phyloP scores from a whole-genome alignment of 73 alveolate genomes.

The Tetrahymena borealis region DNA sequence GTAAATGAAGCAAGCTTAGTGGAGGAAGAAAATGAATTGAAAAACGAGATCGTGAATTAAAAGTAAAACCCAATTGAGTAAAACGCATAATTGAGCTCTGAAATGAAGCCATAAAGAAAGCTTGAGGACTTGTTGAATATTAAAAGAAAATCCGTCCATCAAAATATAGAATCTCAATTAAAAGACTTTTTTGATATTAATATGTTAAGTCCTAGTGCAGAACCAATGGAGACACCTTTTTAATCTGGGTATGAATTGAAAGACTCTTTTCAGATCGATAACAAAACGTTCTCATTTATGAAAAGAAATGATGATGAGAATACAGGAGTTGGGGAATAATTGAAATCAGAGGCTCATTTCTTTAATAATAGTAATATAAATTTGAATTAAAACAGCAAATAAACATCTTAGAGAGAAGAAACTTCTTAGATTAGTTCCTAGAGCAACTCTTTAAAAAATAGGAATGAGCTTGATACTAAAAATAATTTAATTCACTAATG shows the following conservation, averaged over 20 bases:
- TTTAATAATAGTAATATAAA: not conserved
- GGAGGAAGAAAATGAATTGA: no score
- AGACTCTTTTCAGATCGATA: not conserved
- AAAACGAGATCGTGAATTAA: no score
- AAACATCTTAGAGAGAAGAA: not conserved
- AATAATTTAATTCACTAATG: not conserved
- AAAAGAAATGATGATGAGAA: not conserved
- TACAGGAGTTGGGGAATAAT: not conserved
- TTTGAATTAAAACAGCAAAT: not conserved
- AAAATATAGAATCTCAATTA: not conserved
- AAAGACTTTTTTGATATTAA: not conserved
- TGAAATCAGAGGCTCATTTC: not conserved
- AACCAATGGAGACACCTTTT: not conserved
- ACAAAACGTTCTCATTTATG: not conserved
- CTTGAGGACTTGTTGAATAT: no score
- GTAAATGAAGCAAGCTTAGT: no score
- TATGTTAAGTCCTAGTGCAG: not conserved
- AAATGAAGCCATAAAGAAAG: no score
- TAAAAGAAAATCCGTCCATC: not conserved
- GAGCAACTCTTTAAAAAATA: not conserved
- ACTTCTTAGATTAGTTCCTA: not conserved
- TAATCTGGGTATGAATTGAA: not conserved
- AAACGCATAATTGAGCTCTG: no score
- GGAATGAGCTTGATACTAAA: not conserved
- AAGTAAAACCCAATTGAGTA: no score